Conservation (phyloP, 345 rosid genomes). For the Rhodamnia rubescens region DNA sequence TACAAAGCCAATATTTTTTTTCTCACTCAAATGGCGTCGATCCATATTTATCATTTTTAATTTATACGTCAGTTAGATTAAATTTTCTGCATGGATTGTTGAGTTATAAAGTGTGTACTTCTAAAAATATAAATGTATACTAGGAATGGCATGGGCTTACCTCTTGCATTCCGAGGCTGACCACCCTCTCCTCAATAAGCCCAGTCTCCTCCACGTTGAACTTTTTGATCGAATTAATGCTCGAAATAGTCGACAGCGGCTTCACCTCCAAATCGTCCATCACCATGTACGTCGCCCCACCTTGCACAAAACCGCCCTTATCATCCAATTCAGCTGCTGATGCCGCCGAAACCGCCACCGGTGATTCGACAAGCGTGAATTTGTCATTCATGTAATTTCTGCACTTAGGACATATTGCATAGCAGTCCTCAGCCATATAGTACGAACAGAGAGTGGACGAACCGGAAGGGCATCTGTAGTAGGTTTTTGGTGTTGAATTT, state of each 20-base stretch:
- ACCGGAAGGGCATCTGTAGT: no score
- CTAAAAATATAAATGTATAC: no score
- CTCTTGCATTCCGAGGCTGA: constrained; percentile 7
- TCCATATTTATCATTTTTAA: not conserved
- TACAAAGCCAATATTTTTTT: not conserved
- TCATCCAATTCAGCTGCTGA: not conserved
- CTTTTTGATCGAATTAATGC: constrained; percentile 6
- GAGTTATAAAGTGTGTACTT: no score
- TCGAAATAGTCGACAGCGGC: constrained; percentile 17
- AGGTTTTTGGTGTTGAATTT: no score
- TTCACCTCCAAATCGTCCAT: constrained; percentile 16
- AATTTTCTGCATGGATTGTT: no score
- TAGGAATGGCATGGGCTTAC: not conserved
- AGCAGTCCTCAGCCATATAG: no score
- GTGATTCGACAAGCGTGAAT: not conserved
- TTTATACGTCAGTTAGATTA: no score
- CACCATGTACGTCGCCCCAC: constrained; percentile 16
- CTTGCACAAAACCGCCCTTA: constrained; percentile 19
- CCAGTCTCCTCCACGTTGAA: constrained; percentile 7
- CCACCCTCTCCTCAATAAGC: constrained; percentile 7
- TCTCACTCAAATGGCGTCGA: not conserved
- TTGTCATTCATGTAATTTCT: accelerated
- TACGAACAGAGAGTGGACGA: no score
- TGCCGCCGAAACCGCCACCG: not conserved
- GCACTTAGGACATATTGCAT: not conserved